phyloP scores from a whole-genome alignment of 202 grass and related monocot genomes.

The Panicum virgatum region DNA sequence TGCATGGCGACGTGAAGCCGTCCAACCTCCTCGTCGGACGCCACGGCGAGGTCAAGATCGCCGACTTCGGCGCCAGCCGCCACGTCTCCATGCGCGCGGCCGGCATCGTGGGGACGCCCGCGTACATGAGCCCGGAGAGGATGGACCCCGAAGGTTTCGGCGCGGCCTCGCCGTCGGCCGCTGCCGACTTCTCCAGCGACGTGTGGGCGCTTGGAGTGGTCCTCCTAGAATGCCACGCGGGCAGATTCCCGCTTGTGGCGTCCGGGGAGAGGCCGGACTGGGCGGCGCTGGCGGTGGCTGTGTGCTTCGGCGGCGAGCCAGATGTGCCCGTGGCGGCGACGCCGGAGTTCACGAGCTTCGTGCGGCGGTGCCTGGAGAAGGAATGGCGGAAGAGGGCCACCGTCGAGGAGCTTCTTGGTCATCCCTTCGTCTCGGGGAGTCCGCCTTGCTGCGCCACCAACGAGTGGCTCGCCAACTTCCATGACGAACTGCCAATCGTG shows the following conservation, averaged over 20 bases:
- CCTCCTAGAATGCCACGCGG: constrained; percentile 41
- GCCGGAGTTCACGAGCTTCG: constrained; percentile 44
- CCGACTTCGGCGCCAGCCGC: constrained; percentile 51
- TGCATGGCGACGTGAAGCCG: constrained; percentile 53
- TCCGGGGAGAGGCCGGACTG: constrained; percentile 37
- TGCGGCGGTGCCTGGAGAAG: constrained; percentile 47
- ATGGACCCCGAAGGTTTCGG: constrained; percentile 46
- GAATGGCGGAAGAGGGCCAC: constrained; percentile 44
- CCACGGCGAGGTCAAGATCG: constrained; percentile 44
- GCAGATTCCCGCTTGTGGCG: constrained; percentile 39
- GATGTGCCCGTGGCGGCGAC: constrained; percentile 30
- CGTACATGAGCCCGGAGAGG: constrained; percentile 54
- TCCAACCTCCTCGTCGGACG: constrained; percentile 40
- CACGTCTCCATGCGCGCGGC: neutral
- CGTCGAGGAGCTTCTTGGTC: constrained; percentile 41
- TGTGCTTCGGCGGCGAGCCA: constrained; percentile 33
- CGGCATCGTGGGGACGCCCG: constrained; percentile 17
- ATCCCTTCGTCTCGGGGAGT: constrained; percentile 33
- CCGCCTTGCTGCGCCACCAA: neutral
- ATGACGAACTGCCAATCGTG: neutral
- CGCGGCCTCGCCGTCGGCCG: neutral
- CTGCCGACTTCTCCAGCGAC: constrained; percentile 24
- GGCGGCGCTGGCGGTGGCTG: constrained; percentile 7
- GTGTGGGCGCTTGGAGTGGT: constrained; percentile 54
- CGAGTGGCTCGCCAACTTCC: neutral